Evolutionary conservation across 257 asterid genomes (phyloP).

Genomic region (Ilex aquifolium): DNA sequence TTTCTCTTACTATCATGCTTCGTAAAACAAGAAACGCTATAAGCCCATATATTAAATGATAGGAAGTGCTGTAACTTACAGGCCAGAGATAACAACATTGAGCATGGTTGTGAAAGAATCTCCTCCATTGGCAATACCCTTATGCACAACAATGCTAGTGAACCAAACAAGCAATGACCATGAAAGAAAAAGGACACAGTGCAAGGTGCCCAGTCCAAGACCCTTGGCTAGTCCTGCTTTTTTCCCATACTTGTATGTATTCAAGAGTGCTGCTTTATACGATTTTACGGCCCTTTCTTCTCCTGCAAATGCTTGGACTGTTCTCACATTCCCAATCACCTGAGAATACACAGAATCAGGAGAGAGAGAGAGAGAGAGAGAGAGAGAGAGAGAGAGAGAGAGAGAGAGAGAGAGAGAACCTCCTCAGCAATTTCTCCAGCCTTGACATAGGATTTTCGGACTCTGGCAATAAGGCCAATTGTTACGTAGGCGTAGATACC

Average conservation of each 20-base stretch:
- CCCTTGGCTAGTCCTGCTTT: not conserved
- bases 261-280: not conserved
- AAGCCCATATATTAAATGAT: too few species aligned
- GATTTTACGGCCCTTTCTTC: not conserved
- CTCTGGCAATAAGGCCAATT: not conserved
- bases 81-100: not conserved
- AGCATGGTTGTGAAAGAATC: not conserved
- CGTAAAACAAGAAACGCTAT: too few species aligned
- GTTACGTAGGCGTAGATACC: not conserved
- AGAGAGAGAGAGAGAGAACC: not conserved
- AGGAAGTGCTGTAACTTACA: not conserved
- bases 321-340: not conserved
- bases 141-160: not conserved
- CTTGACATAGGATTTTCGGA: not conserved
- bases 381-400: too few species aligned
- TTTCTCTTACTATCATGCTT: too few species aligned
- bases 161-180: not conserved
- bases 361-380: too few species aligned
- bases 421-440: not conserved
- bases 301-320: not conserved
- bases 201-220: not conserved
- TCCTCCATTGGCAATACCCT: not conserved
- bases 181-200: not conserved
- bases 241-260: not conserved
- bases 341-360: too few species aligned